Base-by-base conservation (phyloP, 208 protist species). In the Herpetomonas tarakana region DNA sequence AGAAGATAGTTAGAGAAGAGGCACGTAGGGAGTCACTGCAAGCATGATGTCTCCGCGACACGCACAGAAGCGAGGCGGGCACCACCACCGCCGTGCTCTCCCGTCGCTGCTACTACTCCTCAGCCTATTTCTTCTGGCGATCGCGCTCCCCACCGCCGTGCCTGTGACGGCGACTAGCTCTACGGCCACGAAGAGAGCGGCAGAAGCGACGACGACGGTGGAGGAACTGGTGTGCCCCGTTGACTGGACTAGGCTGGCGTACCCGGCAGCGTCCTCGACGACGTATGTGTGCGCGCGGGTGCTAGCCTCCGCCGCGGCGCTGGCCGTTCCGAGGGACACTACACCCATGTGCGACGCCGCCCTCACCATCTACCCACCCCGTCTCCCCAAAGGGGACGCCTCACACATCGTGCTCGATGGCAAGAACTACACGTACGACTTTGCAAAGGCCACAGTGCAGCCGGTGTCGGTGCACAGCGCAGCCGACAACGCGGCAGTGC, bases 321-420 rank as follows among this genome's bases (percentile, higher is more conserved):
- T 60, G 14, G 65, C 65, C 16, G 52, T 65, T 3, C 65, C 71
- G 6, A 22, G 51, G 7, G 41, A 66, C 24, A 53, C 56, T 9
- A 38, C 11, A 2, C 52, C 47, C 2, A 49, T 58, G 9, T 78
- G 71, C 39, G 60, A 31, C 46, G 29, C 50, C 16, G 62, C 62
- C 19, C 69, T 67, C 57, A 45, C 57, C 1, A 26, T 64, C 12
- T 47, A 64, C 49, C 57, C 69, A 12, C 68, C 58, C 11, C 16
- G 0, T 9, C 12, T 28, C 25, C 53, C 62, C 16, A 22, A 57
- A 45, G 30, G 35, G 14, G 53, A 52, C 46, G 39, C 26, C 47
- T 3, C 27, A 12, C 6, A 27, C 19, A 29, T 26, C 19, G 21
- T 24, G 29, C 58, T 54, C 1, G 47, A 49, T 11, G 19, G 27